Evolutionary conservation across 148 eudicot species (phyloP).

Genomic region (Polygonum maritimum): DNA sequence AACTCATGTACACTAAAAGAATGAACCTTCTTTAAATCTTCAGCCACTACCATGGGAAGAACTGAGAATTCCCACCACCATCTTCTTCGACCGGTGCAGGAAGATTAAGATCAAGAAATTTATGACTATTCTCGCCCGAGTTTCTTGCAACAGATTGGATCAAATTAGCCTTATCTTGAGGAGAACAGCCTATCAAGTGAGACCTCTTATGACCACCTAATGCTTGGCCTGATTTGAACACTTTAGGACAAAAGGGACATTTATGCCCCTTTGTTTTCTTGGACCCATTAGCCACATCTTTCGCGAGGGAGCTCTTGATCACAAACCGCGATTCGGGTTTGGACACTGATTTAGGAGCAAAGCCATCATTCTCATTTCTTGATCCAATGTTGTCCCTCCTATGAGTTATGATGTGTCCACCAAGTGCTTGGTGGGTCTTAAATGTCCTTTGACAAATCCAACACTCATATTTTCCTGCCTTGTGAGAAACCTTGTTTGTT

Average conservation of each 20-base stretch:
- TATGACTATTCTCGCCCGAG: background rate
- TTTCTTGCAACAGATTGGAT: background rate
- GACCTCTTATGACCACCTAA: constrained; percentile 96
- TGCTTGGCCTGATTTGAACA: constrained; percentile 89
- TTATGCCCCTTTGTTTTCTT: constrained; percentile 40
- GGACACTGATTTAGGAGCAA: background rate
- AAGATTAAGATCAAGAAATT: constrained; percentile 8
- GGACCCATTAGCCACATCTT: background rate
- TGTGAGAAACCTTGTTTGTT: background rate
- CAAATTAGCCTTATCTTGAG: constrained; percentile 12
- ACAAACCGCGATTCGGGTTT: background rate
- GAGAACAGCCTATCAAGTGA: constrained; percentile 46
- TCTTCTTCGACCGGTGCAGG: constrained; percentile 4
- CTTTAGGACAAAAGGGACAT: constrained; percentile 70
- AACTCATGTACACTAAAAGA: constrained; percentile 1
- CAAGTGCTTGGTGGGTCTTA: constrained; percentile 57
- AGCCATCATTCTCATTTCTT: background rate
- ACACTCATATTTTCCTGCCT: constrained; percentile 42
- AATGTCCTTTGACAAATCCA: constrained; percentile 34
- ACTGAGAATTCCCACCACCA: background rate
- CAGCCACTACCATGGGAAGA: background rate
- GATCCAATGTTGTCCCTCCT: constrained; percentile 26
- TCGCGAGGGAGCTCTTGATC: background rate
- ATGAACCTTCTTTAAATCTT: background rate
- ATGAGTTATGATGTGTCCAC: constrained; percentile 58